phyloP scores from a whole-genome alignment of 257 asterid species.

The Leonotis leonurus region DNA sequence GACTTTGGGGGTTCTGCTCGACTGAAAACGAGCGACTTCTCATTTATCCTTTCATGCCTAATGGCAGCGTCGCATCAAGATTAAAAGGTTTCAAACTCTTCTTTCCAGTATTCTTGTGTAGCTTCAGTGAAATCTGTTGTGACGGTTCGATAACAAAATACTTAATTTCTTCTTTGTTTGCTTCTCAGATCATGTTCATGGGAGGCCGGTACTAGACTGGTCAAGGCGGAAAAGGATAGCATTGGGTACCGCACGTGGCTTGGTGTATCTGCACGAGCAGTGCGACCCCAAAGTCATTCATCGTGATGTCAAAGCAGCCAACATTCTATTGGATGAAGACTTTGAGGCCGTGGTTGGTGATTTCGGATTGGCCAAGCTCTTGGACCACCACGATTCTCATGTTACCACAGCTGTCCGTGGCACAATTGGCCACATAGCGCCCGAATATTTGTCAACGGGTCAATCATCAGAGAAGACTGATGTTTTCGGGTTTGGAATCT shows the following conservation, averaged over 20 bases:
- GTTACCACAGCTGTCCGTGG: slow-evolving; percentile 98
- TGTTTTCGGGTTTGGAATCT: slow-evolving; percentile 82
- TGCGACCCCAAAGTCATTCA: slow-evolving; percentile 90
- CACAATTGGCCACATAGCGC: slow-evolving; percentile 94
- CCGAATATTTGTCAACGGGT: slow-evolving; percentile 78
- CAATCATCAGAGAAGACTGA: slow-evolving; percentile 95
- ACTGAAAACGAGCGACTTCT: slow-evolving; percentile 85
- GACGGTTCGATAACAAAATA: no score
- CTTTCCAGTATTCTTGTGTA: no score
- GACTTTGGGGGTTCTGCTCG: slow-evolving; percentile 85
- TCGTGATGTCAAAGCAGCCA: slow-evolving; percentile 95
- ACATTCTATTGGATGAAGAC: slow-evolving; percentile 84
- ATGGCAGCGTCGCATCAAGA: slow-evolving; percentile 83
- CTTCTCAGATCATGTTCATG: slow-evolving; percentile 47
- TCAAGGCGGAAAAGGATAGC: slow-evolving; percentile 69
- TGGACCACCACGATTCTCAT: slow-evolving; percentile 85
- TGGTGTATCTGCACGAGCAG: slow-evolving; percentile 86
- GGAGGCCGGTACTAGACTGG: slow-evolving; percentile 86
- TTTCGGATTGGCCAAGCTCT: slow-evolving; percentile 86
- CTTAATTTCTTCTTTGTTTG: not conserved
- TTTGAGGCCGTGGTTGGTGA: slow-evolving; percentile 96
- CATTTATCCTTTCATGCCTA: slow-evolving; percentile 78
- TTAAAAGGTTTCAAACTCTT: slow-evolving; percentile 65
- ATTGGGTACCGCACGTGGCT: slow-evolving; percentile 81
- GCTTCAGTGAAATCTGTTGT: no score